Base-by-base conservation (phyloP, 345 rosid genomes). In the Populus ilicifolia region DNA sequence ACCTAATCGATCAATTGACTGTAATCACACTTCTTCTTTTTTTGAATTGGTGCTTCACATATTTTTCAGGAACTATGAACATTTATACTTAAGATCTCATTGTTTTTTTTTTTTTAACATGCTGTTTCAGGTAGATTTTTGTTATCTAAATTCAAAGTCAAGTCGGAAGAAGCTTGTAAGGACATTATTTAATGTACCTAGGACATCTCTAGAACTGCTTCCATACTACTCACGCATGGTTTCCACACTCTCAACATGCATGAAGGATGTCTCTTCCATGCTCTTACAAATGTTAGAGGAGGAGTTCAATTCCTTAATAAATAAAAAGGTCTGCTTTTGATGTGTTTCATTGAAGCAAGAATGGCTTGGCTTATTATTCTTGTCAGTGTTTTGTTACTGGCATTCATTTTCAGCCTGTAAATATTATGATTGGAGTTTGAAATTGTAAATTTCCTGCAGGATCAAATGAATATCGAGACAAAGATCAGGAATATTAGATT, bases 381-480 rank as follows among this genome's bases (percentile, higher is more conserved):
- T 66, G 39, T 62, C 44, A 21, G 27, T 64, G 14, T 36, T 29
- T 74, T 36, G 48, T 64, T 74, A 41, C 69, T 75, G 39, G 18
- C 67, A 21, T 83, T 41, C 75, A 71, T 27, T 71, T 78, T 78
- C 71, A 52, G 36, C 36, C 66, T 68, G 39, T 69, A 39, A 66
- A 33, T 69, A 25, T 68, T 30, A 14, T 16, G 11, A 77, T 25
- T 75, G 59, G 23, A 13, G 7, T 76, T 23, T 50, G 39, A 65
- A 67, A 72, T 59, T 71, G 29, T 78, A 69, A 77, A 30, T 84
- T 81, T 81, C 66, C 63, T 83, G 86, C 93, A 94, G 99, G 98
- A 96, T 87, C 99, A 96, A 90, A 96, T 94, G 98, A 96, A 94
- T 71, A 96, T 96, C 25, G 98, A 96, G 87, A 92, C 99, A 29